Evolutionary conservation across 306 rosid species (phyloP), one percentile per base, ranked within the genome.

Genomic region (Vigna radiata): DNA sequence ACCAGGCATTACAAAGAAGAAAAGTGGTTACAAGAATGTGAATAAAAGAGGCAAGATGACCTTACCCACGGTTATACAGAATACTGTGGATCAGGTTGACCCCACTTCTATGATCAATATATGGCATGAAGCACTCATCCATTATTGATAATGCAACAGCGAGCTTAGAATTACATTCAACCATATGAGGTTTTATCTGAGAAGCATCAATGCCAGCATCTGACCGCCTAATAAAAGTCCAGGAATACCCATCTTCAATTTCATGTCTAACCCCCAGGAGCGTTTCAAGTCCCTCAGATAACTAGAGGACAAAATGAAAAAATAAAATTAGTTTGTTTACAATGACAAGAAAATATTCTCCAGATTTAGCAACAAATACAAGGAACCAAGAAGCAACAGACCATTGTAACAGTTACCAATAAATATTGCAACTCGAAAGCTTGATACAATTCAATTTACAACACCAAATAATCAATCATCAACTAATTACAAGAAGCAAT

Each of bases 61-160:
- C 97, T 87, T 81, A 94, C 98, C 97, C 91, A 80, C 92, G 68
- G 80, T 90, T 94, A 73, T 94, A 91, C 37, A 90, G 81, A 87
- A 94, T 83, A 81, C 90, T 89, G 76, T 85, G 98, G 69, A 94
- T 85, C 88, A 91, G 87, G 85, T 94, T 91, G 72, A 85, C 78
- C 78, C 97, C 96, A 37, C 98, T 91, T 88, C 96, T 94, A 31
- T 90, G 91, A 80, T 94, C 97, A 80, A 90, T 84, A 77, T 87
- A 79, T 31, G 98, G 97, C 88, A 90, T 86, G 89, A 94, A 94
- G 83, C 98, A 94, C 88, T 94, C 98, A 10, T 94, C 91, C 98
- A 94, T 90, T 64, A 94, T 48, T 61, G 82, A 84, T 81, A 91
- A 78, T 21, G 97, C 93, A 83, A 94, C 96, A 78, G 97, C 97